Conservation (phyloP, 2,329 filamentous ascomycete species). For the Bertia moriformis region DNA sequence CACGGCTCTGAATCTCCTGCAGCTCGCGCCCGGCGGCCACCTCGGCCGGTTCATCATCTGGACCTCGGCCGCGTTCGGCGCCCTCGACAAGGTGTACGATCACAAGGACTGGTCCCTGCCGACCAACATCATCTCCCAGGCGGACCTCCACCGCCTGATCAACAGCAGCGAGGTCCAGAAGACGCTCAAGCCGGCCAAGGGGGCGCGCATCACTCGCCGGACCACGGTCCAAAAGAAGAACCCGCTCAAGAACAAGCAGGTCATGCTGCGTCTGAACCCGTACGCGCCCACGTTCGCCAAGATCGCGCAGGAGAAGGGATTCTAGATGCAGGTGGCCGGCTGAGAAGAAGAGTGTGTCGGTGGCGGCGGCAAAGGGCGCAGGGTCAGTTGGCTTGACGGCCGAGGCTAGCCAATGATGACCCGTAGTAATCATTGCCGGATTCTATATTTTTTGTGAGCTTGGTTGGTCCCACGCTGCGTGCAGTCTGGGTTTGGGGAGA, state of each 20-base stretch:
- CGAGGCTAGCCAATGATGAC: too few relatives aligned
- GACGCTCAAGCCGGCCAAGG: slow-evolving; percentile 83
- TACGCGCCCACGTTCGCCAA: slow-evolving; percentile 85
- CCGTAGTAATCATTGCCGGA: too few relatives aligned
- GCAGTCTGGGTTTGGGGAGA: too few relatives aligned
- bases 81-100: slow-evolving; percentile 92
- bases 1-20: slow-evolving; percentile 91
- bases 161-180: slow-evolving; percentile 98
- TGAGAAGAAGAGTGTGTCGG: too few relatives aligned
- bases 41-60: slow-evolving; percentile 98
- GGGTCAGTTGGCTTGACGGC: too few relatives aligned
- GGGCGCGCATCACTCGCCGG: slow-evolving; percentile 78
- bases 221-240: slow-evolving; percentile 97
- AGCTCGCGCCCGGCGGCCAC: slow-evolving; percentile 96
- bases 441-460: too few relatives aligned
- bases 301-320: slow-evolving; percentile 65
- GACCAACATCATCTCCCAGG: slow-evolving; percentile 79
- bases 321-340: too few relatives aligned
- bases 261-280: slow-evolving; percentile 95
- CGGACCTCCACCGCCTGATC: slow-evolving; percentile 93
- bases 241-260: slow-evolving; percentile 96
- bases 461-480: too few relatives aligned
- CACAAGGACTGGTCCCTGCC: slow-evolving; percentile 99
- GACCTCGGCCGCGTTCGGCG: slow-evolving; percentile 92
- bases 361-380: too few relatives aligned